Conservation (phyloP, 805 yeast genomes). For the Debaryomyces tyrocola region DNA sequence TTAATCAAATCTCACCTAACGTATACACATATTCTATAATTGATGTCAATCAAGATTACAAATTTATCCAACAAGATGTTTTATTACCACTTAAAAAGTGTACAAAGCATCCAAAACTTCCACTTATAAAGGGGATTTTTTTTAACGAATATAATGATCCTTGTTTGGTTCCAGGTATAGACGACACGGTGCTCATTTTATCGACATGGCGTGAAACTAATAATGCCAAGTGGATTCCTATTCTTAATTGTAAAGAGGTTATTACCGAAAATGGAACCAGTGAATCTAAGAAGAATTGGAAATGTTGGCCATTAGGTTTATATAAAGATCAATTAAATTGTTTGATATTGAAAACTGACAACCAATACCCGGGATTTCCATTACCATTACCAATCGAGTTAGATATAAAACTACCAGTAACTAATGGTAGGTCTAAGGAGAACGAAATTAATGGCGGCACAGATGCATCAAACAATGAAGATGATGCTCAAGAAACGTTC, state of each 20-base stretch:
- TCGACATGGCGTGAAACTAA: constrained; percentile 74
- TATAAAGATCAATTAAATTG: constrained; percentile 70
- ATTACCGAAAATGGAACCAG: constrained; percentile 51
- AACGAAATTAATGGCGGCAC: constrained; percentile 12
- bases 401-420: constrained; percentile 65
- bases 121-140: constrained; percentile 65
- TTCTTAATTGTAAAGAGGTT: constrained; percentile 57
- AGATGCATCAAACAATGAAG: constrained; percentile 13
- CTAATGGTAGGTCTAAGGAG: constrained; percentile 19
- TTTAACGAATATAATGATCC: constrained; percentile 92
- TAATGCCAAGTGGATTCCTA: constrained; percentile 86
- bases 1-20: constrained; percentile 41
- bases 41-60: constrained; percentile 43
- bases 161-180: constrained; percentile 71
- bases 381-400: constrained; percentile 81
- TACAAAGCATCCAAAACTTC: constrained; percentile 23
- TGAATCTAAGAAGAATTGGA: constrained; percentile 48
- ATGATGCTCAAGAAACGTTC: constrained; percentile 61
- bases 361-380: constrained; percentile 76
- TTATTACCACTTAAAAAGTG: constrained; percentile 32
- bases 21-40: constrained; percentile 48
- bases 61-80: constrained; percentile 39
- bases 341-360: constrained; percentile 66
- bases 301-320: constrained; percentile 87
- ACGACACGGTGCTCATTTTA: constrained; percentile 68